Percentiles rank a stretch among this genome's conserved stretches.
Evolutionary conservation across 1,284 basidiomycete genomes (phyloP).

Genomic region (Athelia psychrophila): DNA sequence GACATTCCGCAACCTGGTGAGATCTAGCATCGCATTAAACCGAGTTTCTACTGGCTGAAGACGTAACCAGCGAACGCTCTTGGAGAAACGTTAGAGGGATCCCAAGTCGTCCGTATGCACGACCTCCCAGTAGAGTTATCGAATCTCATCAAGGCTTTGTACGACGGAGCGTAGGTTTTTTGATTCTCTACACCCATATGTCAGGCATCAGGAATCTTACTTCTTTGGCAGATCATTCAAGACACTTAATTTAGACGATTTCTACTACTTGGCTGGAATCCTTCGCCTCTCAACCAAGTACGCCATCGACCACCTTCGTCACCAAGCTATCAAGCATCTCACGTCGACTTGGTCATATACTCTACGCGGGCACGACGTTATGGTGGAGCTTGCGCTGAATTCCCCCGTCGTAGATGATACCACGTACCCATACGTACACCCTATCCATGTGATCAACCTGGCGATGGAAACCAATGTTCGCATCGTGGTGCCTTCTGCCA

Average conservation of each 20-base stretch:
- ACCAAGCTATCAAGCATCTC: conserved; percentile 45
- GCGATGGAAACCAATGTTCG: conserved; percentile 49
- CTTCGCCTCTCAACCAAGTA: conserved; percentile 59
- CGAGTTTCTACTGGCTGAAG: neutral
- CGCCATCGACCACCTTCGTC: conserved; percentile 46
- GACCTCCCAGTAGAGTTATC: conserved; percentile 53
- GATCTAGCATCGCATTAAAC: conserved; percentile 5
- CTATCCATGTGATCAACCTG: conserved; percentile 56
- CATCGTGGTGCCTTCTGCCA: conserved; percentile 46
- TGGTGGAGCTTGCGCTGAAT: conserved; percentile 48
- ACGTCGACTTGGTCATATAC: conserved; percentile 51
- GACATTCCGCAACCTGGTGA: conserved; percentile 41
- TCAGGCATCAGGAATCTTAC: conserved; percentile 1
- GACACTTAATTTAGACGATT: conserved; percentile 42
- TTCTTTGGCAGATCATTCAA: conserved; percentile 29
- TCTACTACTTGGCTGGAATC: conserved; percentile 51
- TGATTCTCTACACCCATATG: conserved; percentile 1
- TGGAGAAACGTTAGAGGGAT: conserved; percentile 39
- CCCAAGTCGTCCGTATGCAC: conserved; percentile 50
- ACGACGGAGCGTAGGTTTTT: conserved; percentile 54
- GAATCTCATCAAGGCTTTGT: conserved; percentile 50
- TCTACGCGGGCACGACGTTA: conserved; percentile 52
- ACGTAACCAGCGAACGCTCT: conserved; percentile 10
- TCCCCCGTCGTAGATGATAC: conserved; percentile 39
- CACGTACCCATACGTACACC: conserved; percentile 58